Evolutionary conservation across 306 rosid genomes (phyloP), one percentile per base, ranked within the genome.

Genomic region (Begonia fuchsioides): DNA sequence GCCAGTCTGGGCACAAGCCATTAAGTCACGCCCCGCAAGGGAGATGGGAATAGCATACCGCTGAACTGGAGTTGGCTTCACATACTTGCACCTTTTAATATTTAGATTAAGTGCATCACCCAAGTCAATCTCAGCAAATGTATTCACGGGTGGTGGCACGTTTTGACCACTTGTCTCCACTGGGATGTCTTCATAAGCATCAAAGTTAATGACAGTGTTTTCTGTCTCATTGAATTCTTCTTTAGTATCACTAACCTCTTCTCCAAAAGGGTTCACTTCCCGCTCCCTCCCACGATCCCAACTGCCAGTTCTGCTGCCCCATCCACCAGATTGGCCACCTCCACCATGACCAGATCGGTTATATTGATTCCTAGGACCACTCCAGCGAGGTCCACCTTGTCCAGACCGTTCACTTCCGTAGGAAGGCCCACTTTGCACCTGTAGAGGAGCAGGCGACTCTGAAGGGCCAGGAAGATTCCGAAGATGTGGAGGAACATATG

Each of bases 401-500:
- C 65, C 82, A 15, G 69, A 15, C 13, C 72, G 65, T 52, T 72
- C 76, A 51, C 54, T 66, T 51, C 53, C 70, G 13, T 18, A 44
- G 2, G 58, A 15, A 9, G 80, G 68, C 11, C 62, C 82, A 67
- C 62, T 69, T 35, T 59, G 11, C 15, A 62, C 60, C 6, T 67
- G 78, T 53, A 82, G 79, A 26, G 35, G 35, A 56, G 85, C 81
- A 57, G 71, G 49, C 0, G 75, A 47, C 11, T 79, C 81, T 0
- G 76, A 50, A 1, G 74, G 51, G 15, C 83, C 35, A 3, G 67
- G 74, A 12, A 84, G 82, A 61, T 71, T 81, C 26, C 95, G 74
- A n/a, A 85, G 75, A 69, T 81, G 95, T 4, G 95, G 95, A 43
- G 95, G 95, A 15, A 85, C 95, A 51, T 85, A 85, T 4, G 84